phyloP scores from a whole-genome alignment of 2,329 filamentous ascomycete species.

The Colletotrichum agaves region DNA sequence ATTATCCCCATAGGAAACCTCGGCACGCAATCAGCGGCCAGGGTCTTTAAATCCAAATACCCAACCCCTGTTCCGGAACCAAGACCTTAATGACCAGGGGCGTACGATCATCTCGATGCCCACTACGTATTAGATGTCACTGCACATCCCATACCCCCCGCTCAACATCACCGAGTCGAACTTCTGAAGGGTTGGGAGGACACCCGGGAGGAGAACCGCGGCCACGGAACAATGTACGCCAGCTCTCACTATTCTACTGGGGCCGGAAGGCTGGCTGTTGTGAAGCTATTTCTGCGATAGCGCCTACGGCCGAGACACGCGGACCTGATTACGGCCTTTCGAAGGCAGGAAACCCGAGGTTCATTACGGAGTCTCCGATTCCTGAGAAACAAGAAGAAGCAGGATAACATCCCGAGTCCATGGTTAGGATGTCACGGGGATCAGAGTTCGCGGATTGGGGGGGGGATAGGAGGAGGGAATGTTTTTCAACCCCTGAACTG shows the following conservation, averaged over 20 bases:
- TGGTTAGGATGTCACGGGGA: background rate
- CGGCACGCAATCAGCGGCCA: background rate
- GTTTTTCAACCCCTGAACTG: slow-evolving; percentile 5
- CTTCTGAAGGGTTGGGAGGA: background rate
- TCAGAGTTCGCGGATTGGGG: background rate
- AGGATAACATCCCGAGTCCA: background rate
- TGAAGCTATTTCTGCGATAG: slow-evolving; percentile 10
- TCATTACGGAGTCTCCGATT: background rate
- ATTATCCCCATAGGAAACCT: background rate
- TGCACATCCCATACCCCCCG: background rate
- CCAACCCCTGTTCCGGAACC: background rate
- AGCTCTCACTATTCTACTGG: slow-evolving; percentile 1
- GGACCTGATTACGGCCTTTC: slow-evolving; percentile 32
- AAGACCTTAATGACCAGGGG: slow-evolving; percentile 5
- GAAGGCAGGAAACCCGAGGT: background rate
- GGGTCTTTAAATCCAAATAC: slow-evolving; percentile 1
- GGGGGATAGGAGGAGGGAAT: slow-evolving; percentile 3
- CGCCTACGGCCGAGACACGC: slow-evolving; percentile 25
- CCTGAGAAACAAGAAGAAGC: background rate
- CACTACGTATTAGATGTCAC: slow-evolving; percentile 17
- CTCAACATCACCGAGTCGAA: background rate
- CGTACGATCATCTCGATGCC: slow-evolving; percentile 9
- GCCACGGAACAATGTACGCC: background rate
- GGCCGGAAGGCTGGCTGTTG: background rate
- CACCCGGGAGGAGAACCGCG: background rate